These are phyloP conservation scores for Sclerospora graminicola DNA, from an alignment of 352 stramenopile genomes.

Conservation along the genomic window DNA sequence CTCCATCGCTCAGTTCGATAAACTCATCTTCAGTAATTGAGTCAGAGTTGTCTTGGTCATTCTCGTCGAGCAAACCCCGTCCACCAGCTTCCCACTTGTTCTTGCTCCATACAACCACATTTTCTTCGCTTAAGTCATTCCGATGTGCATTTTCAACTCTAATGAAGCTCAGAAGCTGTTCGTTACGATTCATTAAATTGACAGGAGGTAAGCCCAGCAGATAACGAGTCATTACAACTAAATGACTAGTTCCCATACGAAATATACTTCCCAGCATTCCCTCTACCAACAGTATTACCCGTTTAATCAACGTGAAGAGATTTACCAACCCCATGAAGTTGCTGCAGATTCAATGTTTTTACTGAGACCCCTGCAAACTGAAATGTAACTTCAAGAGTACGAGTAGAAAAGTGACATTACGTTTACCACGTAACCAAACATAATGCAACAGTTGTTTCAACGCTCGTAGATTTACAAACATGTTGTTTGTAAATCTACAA, in stretches of 20 bases:
- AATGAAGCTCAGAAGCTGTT: constrained; percentile 7
- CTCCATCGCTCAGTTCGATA: constrained; percentile 30
- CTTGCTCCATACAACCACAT: constrained; percentile 4
- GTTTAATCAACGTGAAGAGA: constrained; percentile 13
- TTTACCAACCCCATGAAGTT: constrained; percentile 19
- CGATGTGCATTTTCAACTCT: constrained; percentile 1
- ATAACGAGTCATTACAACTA: neutral
- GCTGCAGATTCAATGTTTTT: too few relatives aligned
- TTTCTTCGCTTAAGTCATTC: constrained; percentile 4
- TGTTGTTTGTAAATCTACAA: too few relatives aligned
- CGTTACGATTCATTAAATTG: constrained; percentile 5
- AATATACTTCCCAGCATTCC: constrained; percentile 11
- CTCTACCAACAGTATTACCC: constrained; percentile 8
- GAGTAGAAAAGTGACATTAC: too few relatives aligned
- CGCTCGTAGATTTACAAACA: too few relatives aligned
- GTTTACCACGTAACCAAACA: too few relatives aligned
- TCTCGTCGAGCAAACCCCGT: constrained; percentile 12
- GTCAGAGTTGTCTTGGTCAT: neutral
- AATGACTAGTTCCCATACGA: neutral
- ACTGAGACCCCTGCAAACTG: too few relatives aligned
- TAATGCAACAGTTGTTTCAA: too few relatives aligned
- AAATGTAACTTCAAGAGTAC: too few relatives aligned
- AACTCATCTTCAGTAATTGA: constrained; percentile 25
- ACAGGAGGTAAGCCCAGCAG: constrained; percentile 7
- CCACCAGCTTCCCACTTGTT: constrained; percentile 16